Percentiles rank a stretch among this genome's conserved stretches.
Evolutionary conservation across 331 rosid genomes (phyloP).

Genomic region (Rosa hybrid): DNA sequence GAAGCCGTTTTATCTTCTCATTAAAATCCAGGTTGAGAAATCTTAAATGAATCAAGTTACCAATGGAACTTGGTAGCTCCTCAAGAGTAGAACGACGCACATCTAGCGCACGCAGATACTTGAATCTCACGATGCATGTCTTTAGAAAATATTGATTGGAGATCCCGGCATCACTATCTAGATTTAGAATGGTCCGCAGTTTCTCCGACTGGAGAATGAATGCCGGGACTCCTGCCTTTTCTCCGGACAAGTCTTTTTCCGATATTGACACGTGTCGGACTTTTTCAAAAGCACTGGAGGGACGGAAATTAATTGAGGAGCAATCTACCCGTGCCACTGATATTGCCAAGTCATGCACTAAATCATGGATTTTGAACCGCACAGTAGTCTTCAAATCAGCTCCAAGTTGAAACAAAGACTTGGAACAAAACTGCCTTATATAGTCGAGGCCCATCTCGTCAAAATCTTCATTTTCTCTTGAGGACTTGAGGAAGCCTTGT

Average conservation of each 20-base stretch:
- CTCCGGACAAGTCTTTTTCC: neutral
- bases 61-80: neutral
- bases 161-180: neutral
- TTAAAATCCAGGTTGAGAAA: neutral
- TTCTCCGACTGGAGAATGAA: neutral
- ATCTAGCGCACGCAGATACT: neutral
- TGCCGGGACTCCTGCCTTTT: neutral
- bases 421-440: neutral
- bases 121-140: neutral
- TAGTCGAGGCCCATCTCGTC: neutral
- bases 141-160: neutral
- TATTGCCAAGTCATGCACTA: neutral
- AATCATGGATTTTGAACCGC: neutral
- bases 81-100: neutral
- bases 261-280: neutral
- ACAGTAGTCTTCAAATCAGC: fast-evolving
- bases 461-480: neutral
- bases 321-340: neutral
- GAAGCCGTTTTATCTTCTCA: neutral
- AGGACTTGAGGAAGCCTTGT: slow-evolving; percentile 23
- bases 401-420: slow-evolving; percentile 17
- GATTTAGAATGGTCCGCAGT: neutral
- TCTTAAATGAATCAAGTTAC: neutral
- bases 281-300: neutral
- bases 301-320: neutral